Conservation (phyloP, 208 protist genomes). For the Trypanosoma lewisi region DNA sequence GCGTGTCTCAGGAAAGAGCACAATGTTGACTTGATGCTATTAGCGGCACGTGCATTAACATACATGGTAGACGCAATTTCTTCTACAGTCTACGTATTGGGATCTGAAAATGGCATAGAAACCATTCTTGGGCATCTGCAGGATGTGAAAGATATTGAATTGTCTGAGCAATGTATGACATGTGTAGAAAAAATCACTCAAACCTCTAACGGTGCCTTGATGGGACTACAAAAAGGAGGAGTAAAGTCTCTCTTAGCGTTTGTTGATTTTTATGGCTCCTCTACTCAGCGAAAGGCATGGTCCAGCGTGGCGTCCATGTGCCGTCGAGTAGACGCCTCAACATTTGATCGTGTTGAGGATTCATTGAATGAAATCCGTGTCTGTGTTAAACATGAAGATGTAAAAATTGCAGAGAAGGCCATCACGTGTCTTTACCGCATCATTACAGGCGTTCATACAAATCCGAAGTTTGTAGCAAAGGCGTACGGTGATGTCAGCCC, state of each 20-base stretch:
- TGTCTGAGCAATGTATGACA: constrained; percentile 92
- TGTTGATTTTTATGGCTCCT: constrained; percentile 93
- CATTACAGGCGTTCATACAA: constrained; percentile 40
- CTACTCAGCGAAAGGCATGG: constrained; percentile 88
- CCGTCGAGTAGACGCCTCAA: constrained; percentile 44
- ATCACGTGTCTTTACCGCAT: constrained; percentile 56
- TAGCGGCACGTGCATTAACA: constrained; percentile 84
- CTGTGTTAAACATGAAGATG: constrained; percentile 63
- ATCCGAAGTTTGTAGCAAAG: constrained; percentile 39
- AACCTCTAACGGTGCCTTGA: constrained; percentile 24
- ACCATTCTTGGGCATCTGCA: constrained; percentile 80
- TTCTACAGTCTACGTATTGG: constrained; percentile 59
- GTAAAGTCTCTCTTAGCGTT: constrained; percentile 85
- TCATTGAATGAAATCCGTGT: constrained; percentile 69
- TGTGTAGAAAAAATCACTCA: constrained; percentile 91
- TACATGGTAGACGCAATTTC: constrained; percentile 90
- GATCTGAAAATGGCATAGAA: constrained; percentile 41
- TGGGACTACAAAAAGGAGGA: constrained; percentile 67
- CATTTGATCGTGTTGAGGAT: constrained; percentile 49
- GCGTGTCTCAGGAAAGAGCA: constrained; percentile 72
- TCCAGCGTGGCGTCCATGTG: constrained; percentile 70
- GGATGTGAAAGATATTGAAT: constrained; percentile 92
- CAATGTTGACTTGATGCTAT: constrained; percentile 88
- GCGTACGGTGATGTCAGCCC: constrained; percentile 54
- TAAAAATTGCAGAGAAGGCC: constrained; percentile 65